Evolutionary conservation across 75 land plant species (phyloP).

Genomic region (Cunninghamia lanceolata): DNA sequence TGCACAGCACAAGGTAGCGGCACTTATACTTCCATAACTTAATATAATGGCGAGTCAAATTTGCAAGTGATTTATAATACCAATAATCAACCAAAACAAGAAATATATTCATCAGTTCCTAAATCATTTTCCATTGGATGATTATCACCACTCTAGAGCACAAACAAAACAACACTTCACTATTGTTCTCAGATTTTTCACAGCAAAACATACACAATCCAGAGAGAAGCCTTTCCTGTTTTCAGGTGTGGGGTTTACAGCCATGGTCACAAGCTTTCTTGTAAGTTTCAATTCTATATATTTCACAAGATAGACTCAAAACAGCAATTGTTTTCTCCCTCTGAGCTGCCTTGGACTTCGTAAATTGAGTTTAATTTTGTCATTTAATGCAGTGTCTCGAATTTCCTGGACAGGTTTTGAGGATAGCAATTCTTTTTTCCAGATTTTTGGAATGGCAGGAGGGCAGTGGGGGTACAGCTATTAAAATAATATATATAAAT

Average conservation of each 20-base stretch:
- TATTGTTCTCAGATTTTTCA: not conserved
- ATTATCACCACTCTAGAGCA: too few species aligned
- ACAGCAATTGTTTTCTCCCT: not conserved
- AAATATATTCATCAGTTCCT: too few species aligned
- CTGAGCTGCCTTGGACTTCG: not conserved
- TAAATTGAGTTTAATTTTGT: not conserved
- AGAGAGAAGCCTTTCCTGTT: not conserved
- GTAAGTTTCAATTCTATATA: not conserved
- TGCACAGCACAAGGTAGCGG: slow-evolving; percentile 21
- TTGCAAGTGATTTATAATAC: not conserved
- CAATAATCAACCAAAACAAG: too few species aligned
- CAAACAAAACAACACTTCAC: too few species aligned
- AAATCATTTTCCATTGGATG: too few species aligned
- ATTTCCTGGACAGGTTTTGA: too few species aligned
- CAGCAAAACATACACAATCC: not conserved
- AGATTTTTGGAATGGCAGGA: too few species aligned
- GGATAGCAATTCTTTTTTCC: too few species aligned
- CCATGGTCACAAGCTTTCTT: not conserved
- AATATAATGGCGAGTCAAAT: not conserved
- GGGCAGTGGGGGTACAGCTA: too few species aligned
- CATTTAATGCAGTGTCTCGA: not conserved
- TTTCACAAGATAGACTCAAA: not conserved
- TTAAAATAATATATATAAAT: too few species aligned
- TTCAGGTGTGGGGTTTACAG: not conserved
- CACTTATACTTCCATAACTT: not conserved